Conservation (phyloP, 768 basidiomycete genomes). For the Xanthoconium stramineum region DNA sequence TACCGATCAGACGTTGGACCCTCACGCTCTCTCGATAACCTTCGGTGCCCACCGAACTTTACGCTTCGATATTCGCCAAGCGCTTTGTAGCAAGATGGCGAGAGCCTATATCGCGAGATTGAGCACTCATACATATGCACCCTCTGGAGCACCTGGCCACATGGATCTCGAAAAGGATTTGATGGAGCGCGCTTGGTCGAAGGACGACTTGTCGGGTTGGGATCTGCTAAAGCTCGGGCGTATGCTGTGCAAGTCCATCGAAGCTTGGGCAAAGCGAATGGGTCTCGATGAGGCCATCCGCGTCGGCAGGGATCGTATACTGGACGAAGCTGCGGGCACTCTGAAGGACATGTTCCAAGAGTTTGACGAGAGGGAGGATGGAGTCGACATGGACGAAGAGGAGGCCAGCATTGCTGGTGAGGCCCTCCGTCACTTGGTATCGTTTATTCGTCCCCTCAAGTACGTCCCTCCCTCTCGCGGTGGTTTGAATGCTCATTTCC, state of each 20-base stretch:
- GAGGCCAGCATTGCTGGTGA: conserved; percentile 64
- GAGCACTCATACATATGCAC: conserved; percentile 49
- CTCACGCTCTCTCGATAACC: conserved; percentile 38
- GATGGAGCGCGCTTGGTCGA: conserved; percentile 73
- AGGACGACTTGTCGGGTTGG: conserved; percentile 65
- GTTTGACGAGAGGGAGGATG: conserved; percentile 64
- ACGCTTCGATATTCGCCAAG: conserved; percentile 60
- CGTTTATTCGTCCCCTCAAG: conserved; percentile 58
- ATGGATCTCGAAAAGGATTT: conserved; percentile 60
- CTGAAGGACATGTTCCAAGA: conserved; percentile 73
- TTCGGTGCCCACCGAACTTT: conserved; percentile 62
- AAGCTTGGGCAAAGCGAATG: conserved; percentile 51
- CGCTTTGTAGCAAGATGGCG: conserved; percentile 58
- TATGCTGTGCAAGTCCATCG: conserved; percentile 50
- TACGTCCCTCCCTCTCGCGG: conserved; percentile 30
- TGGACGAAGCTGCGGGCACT: conserved; percentile 68
- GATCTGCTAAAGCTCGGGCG: conserved; percentile 58
- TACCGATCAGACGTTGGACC: conserved; percentile 18
- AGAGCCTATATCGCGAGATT: conserved; percentile 62
- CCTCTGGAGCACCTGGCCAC: conserved; percentile 56
- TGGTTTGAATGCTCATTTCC: conserved; percentile 5
- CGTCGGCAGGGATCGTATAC: conserved; percentile 49
- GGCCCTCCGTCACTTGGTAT: conserved; percentile 55
- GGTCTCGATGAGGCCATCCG: conserved; percentile 27
- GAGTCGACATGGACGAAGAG: conserved; percentile 55